phyloP scores from a whole-genome alignment of 306 rosid genomes.

The Pachyrhizus erosus region DNA sequence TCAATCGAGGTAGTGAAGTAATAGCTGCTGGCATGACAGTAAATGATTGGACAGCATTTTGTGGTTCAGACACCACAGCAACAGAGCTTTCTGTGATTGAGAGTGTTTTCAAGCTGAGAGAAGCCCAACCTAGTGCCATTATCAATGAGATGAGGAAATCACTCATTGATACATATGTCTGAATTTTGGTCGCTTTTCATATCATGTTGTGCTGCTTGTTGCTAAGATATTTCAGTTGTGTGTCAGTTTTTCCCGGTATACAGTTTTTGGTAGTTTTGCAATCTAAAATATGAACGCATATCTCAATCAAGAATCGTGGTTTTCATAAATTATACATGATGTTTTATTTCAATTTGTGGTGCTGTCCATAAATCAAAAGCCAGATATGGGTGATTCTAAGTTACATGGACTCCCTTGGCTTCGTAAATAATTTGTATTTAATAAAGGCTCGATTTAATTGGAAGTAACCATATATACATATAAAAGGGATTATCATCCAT shows the following conservation, averaged over 20 bases:
- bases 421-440: not conserved
- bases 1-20: slow-evolving; percentile 83
- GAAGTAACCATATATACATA: too few species aligned
- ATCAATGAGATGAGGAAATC: slow-evolving; percentile 90
- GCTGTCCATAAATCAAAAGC: not conserved
- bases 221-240: not conserved
- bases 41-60: slow-evolving; percentile 91
- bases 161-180: slow-evolving; percentile 68
- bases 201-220: not conserved
- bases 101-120: slow-evolving; percentile 82
- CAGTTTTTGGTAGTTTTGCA: not conserved
- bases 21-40: slow-evolving; percentile 80
- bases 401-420: not conserved
- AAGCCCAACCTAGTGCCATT: slow-evolving; percentile 68
- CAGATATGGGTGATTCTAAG: not conserved
- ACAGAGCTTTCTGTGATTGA: slow-evolving; percentile 87
- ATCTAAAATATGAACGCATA: slow-evolving; percentile 3
- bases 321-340: not conserved
- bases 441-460: too few species aligned
- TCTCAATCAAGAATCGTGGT: slow-evolving; percentile 24
- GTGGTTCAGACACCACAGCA: slow-evolving; percentile 93
- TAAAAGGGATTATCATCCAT: too few species aligned
- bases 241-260: not conserved
- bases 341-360: not conserved
- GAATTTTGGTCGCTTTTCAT: slow-evolving; percentile 36